Percentiles rank a stretch among this genome's conserved stretches.
phyloP scores from a whole-genome alignment of 139 green algal genomes.

The Micractinium sp. region DNA sequence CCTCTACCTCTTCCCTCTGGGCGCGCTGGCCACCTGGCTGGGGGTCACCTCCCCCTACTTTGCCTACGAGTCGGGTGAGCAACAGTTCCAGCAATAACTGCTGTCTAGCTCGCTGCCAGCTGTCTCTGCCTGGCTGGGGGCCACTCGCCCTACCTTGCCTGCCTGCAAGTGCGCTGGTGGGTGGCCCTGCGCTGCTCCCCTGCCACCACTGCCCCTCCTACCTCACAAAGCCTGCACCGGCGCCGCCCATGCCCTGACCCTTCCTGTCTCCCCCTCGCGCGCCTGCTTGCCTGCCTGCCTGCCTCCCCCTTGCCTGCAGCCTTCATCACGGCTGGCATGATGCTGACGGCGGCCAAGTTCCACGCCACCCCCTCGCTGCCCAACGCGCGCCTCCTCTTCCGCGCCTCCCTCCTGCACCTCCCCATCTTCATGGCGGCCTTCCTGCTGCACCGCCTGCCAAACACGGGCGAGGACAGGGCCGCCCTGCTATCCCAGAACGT shows the following conservation, averaged over 20 bases:
- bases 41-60: conserved; percentile 82
- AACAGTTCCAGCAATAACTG: background rate
- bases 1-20: conserved; percentile 89
- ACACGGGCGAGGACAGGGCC: conserved; percentile 32
- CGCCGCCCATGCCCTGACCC: background rate
- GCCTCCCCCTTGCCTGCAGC: conserved; percentile 1
- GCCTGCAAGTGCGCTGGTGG: background rate
- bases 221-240: background rate
- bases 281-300: background rate
- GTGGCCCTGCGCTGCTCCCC: background rate
- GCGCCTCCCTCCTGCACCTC: conserved; percentile 89
- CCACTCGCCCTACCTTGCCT: background rate
- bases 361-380: conserved; percentile 54
- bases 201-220: background rate
- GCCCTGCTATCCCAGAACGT: conserved; percentile 36
- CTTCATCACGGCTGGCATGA: conserved; percentile 71
- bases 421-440: conserved; percentile 88
- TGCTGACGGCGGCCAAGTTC: conserved; percentile 79
- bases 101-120: background rate
- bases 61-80: conserved; percentile 70
- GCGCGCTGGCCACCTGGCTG: conserved; percentile 63
- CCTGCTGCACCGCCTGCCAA: conserved; percentile 75
- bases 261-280: background rate
- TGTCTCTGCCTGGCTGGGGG: too few relatives aligned
- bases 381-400: conserved; percentile 87